phyloP scores from a whole-genome alignment of 164 flowering plant genomes.

The Vitis rotundifolia region DNA sequence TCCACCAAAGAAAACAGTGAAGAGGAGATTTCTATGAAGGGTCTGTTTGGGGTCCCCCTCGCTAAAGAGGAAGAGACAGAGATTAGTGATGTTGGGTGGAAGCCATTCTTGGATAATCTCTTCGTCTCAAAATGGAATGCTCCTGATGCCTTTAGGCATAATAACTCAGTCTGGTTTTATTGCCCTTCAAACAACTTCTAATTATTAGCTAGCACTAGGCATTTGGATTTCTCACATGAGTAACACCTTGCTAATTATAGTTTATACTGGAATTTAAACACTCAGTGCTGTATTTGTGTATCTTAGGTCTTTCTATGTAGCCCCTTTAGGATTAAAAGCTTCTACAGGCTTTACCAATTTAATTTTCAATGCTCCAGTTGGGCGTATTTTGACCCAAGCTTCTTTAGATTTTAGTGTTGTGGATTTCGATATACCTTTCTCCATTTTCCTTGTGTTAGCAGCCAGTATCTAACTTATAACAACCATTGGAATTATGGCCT shows the following conservation, averaged over 20 bases:
- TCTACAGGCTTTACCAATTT: constrained; percentile 60
- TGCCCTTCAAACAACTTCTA: no score
- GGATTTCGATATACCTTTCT: no score
- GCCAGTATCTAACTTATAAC: no score
- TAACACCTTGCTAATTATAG: no score
- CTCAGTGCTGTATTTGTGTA: constrained; percentile 69
- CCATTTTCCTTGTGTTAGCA: no score
- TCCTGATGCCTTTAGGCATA: constrained; percentile 24
- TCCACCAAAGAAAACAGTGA: constrained; percentile 31
- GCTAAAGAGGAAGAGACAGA: constrained; percentile 77
- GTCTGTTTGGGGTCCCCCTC: constrained; percentile 43
- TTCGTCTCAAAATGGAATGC: constrained; percentile 47
- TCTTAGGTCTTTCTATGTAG: constrained; percentile 48
- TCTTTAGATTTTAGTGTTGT: no score
- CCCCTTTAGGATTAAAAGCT: constrained; percentile 70
- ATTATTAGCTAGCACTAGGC: no score
- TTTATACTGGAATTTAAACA: no score
- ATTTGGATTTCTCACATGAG: constrained; percentile 56
- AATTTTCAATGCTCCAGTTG: constrained; percentile 82
- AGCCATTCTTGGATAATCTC: constrained; percentile 66
- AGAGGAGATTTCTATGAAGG: constrained; percentile 41
- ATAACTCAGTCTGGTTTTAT: no score
- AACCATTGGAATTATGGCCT: no score
- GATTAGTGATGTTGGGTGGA: no score
- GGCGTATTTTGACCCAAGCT: constrained; percentile 84